Percentiles rank a stretch among this genome's conserved stretches.
Conservation (phyloP, 1,284 basidiomycete species). For the Hypsizygus ulmarius region DNA sequence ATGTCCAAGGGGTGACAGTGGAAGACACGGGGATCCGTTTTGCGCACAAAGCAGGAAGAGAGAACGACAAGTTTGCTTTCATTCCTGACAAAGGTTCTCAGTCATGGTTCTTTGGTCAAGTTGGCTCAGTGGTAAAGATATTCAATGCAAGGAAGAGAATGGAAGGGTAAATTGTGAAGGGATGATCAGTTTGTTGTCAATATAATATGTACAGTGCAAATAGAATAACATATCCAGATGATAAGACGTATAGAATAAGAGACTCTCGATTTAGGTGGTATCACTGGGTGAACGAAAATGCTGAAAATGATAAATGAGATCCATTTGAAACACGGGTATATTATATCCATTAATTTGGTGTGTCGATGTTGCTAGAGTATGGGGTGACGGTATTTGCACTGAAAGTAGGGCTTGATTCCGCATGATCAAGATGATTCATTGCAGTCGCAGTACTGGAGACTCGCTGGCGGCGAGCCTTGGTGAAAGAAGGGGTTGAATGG, state of each 20-base stretch:
- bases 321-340: background rate
- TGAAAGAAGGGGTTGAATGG: conserved; percentile 18
- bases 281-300: background rate
- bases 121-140: conserved; percentile 69
- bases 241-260: background rate
- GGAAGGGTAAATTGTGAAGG: conserved; percentile 42
- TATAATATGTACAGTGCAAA: conserved; percentile 10
- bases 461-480: conserved; percentile 37
- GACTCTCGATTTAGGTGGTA: too few species aligned
- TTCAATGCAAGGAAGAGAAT: conserved; percentile 72
- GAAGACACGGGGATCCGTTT: conserved; percentile 90
- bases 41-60: conserved; percentile 70
- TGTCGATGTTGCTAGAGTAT: background rate
- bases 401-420: conserved; percentile 36
- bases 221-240: conserved; percentile 6
- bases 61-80: conserved; percentile 72
- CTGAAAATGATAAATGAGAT: background rate
- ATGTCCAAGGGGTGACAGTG: conserved; percentile 85
- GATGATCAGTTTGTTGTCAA: background rate
- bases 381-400: conserved; percentile 32
- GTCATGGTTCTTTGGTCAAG: conserved; percentile 75
- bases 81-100: conserved; percentile 73
- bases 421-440: conserved; percentile 22
- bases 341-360: background rate
- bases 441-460: conserved; percentile 47